Evolutionary conservation across 192 early-diverging fungal species (phyloP), one percentile per base, ranked within the genome.

Genomic region (Rhizoclosmatium sp.): DNA sequence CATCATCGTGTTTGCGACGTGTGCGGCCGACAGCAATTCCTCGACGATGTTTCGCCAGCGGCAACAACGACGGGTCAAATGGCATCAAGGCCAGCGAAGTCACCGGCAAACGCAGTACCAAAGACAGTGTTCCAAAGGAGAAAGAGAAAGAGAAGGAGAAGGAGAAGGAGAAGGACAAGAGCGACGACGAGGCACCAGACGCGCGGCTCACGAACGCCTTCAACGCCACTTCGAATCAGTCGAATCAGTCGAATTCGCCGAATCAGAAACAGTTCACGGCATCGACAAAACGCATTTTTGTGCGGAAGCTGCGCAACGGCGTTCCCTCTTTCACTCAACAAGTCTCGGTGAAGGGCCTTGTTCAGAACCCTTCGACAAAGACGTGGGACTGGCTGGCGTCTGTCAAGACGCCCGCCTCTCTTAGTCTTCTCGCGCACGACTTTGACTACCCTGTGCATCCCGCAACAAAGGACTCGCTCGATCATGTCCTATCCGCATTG

Each of bases 231-330:
- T 31, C 31, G 31, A 31, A 31, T 31, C 31, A 31, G 31, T 31
- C 31, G 31, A 31, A 31, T 31, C 31, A 31, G 31, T 31, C 31
- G 31, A 31, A 31, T 31, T 31, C 31, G 31, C 31, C 31, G 31
- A 31, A 31, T 31, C 31, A 31, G 31, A 31, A 31, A 31, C 31
- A 31, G 31, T 31, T 31, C 31, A 31, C 51, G 51, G 5, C 51
- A 12, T 54, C 51, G 16, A 54, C 51, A 54, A 54, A 54, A 21
- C 7, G 62, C 12, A 42, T 65, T 21, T 65, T 65, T 41, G 23
- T 65, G 10, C 5, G 21, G 68, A 69, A 69, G 46, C 68, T 49
- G 68, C 70, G 70, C 51, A 72, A 72, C 41, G 70, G 70, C 5
- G 31, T 72, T 21, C 70, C 70, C 10, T 72, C 70, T 39, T 72